Percentiles rank a stretch among this genome's conserved stretches.
These are phyloP conservation scores for Crithidia mellificae DNA, from an alignment of 208 protist species.

Conservation along the genomic window DNA sequence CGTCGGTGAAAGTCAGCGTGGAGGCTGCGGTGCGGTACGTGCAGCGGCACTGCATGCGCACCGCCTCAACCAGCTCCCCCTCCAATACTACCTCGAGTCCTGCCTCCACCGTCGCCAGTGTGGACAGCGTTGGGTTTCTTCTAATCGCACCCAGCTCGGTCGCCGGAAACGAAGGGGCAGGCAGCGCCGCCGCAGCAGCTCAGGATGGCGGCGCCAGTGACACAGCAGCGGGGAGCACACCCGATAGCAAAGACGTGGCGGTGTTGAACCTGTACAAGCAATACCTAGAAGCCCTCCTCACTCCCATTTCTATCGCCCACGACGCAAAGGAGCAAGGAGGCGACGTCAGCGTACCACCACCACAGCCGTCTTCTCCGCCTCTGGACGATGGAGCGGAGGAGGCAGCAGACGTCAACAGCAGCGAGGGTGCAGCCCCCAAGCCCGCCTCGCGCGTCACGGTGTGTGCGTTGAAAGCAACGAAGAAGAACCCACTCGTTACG, in stretches of 20 bases:
- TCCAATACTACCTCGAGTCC: too few relatives aligned
- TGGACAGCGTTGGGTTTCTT: constrained; percentile 12
- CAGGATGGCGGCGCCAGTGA: not conserved
- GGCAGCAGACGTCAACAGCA: not conserved
- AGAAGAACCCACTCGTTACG: constrained; percentile 39
- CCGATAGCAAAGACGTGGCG: not conserved
- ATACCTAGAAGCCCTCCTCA: constrained; percentile 16
- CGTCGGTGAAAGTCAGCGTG: not conserved
- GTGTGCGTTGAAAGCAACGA: constrained; percentile 59
- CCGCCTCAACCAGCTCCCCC: too few relatives aligned
- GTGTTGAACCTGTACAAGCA: constrained; percentile 3
- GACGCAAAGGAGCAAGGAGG: not conserved
- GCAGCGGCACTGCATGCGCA: constrained; percentile 19
- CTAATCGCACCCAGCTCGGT: constrained; percentile 8
- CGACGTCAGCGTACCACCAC: not conserved
- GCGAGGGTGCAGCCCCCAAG: not conserved
- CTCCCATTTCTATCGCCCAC: not conserved
- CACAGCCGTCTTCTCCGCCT: too few relatives aligned
- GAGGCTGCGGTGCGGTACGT: constrained; percentile 20
- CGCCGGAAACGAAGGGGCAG: not conserved
- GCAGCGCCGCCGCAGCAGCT: not conserved
- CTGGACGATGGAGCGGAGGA: too few relatives aligned
- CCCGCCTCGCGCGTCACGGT: constrained; percentile 38
- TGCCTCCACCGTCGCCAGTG: not conserved
- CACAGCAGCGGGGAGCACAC: not conserved